Evolutionary conservation across 225 moss, liverwort and hornwort species (phyloP), one percentile per base, ranked within the genome.

Genomic region (Pleurozium schreberi): DNA sequence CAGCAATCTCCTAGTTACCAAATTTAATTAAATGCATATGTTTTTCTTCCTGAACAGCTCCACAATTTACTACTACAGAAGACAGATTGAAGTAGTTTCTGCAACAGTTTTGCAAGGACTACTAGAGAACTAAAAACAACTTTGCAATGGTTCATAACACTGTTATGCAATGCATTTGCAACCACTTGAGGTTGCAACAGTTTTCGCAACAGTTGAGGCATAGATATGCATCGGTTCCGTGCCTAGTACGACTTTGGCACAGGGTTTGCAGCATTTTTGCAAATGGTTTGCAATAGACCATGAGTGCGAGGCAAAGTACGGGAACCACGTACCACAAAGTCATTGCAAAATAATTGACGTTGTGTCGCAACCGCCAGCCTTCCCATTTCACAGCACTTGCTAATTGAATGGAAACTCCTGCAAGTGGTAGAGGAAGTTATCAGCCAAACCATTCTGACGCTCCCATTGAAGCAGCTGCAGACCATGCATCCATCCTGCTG

Each of bases 401-500:
- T 60, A 12, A 28, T 59, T 34, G 34, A 36, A 38, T 38, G 49
- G 82, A 36, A 47, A 36, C 40, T 25, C 16, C 36, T 47, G 15
- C 16, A 83, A 62, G 95, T 96, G 66, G 96, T 97, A 50, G 95
- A 96, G 83, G 96, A 96, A 82, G 95, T 95, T 50, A 95, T 94
- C 47, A 94, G 94, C 91, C 94, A 96, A 87, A 96, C 95, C 10
- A 95, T 96, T 31, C 91, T 94, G 50, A 96, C 96, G 42, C 95
- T 96, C 57, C 95, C 96, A 33, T 58, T 96, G 85, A 93, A 93
- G 85, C 96, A 96, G 87, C 96, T 94, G 87, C 96, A 96, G 88
- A 92, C 87, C 81, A 95, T 97, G n/a, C n/a, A n/a, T n/a, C n/a
- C n/a, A n/a, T n/a, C 47, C 78, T 97, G 76, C 89, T 96, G 81